Percentiles rank a stretch among this genome's conserved stretches.
Evolutionary conservation across 805 yeast species (phyloP).

Genomic region (Candida boidinii): DNA sequence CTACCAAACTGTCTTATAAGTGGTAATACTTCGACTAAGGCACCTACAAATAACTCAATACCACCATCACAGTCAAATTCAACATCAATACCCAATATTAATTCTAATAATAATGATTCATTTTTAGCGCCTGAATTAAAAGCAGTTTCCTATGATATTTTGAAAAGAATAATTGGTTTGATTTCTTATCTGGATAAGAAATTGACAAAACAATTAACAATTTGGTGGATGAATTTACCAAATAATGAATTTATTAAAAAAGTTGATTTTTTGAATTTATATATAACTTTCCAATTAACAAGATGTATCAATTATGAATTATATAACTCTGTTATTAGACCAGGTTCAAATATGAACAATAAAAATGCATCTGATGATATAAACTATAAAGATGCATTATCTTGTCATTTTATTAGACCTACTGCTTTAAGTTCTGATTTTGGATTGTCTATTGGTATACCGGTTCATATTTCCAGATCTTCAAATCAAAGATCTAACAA

Average conservation of each 20-base stretch:
- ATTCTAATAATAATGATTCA: slow-evolving; percentile 1
- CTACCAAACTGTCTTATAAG: slow-evolving; percentile 37
- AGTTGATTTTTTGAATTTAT: slow-evolving; percentile 64
- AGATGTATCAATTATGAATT: slow-evolving; percentile 33
- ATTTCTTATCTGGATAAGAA: slow-evolving; percentile 41
- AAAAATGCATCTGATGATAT: slow-evolving; percentile 18
- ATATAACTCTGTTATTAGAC: slow-evolving; percentile 13
- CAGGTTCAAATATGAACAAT: slow-evolving; percentile 10
- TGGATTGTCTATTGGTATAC: slow-evolving; percentile 17
- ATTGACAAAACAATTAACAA: slow-evolving; percentile 34
- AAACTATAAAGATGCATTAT: slow-evolving; percentile 19
- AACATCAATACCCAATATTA: too few species aligned
- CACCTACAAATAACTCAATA: too few species aligned
- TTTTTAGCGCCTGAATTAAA: slow-evolving; percentile 38
- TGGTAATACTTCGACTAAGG: slow-evolving; percentile 14
- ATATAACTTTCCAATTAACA: slow-evolving; percentile 68
- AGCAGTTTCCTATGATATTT: slow-evolving; percentile 54
- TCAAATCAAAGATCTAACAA: slow-evolving; percentile 7
- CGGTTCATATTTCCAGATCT: slow-evolving; percentile 15
- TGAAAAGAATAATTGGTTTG: slow-evolving; percentile 63
- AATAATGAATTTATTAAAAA: slow-evolving; percentile 36
- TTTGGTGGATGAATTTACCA: slow-evolving; percentile 44
- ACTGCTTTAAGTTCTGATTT: slow-evolving; percentile 16
- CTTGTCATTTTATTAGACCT: slow-evolving; percentile 17
- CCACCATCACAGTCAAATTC: too few species aligned